Conservation (phyloP, 2,329 filamentous ascomycete genomes). For the Pseudogymnoascus sp. region DNA sequence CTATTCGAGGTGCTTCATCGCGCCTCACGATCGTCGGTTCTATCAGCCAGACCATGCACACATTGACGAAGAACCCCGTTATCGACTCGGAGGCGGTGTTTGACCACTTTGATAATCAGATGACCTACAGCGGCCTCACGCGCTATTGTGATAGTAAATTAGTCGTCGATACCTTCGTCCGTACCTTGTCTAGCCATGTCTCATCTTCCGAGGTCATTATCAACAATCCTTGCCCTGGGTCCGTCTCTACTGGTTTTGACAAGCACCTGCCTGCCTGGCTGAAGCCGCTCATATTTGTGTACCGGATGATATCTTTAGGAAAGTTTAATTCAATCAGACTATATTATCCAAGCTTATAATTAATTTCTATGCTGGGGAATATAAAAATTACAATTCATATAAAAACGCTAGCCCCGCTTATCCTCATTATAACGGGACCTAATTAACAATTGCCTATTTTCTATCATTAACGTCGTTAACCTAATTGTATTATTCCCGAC, state of each 20-base stretch:
- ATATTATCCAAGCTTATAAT: no score
- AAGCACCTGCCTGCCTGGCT: background rate
- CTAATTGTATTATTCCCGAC: background rate
- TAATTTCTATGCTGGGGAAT: no score
- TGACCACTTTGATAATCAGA: background rate
- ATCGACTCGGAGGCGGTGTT: background rate
- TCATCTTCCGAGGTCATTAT: slow-evolving; percentile 22
- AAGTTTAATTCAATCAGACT: no score
- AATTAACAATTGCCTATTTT: background rate
- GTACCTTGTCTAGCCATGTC: slow-evolving; percentile 19
- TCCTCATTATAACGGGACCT: background rate
- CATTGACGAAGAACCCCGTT: background rate
- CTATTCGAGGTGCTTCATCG: background rate
- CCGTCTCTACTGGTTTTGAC: background rate
- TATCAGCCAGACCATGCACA: background rate
- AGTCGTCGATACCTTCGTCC: slow-evolving; percentile 17
- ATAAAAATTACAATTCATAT: no score
- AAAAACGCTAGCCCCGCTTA: background rate
- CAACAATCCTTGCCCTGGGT: slow-evolving; percentile 23
- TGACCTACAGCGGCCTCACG: slow-evolving; percentile 2
- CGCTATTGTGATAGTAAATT: slow-evolving; percentile 16
- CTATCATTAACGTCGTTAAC: background rate
- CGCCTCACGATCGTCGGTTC: background rate
- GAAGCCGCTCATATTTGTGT: background rate
- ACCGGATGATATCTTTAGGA: background rate